Conservation (phyloP, 1,139 yeast species). For the Zhuliangozyma blackwelliae region DNA sequence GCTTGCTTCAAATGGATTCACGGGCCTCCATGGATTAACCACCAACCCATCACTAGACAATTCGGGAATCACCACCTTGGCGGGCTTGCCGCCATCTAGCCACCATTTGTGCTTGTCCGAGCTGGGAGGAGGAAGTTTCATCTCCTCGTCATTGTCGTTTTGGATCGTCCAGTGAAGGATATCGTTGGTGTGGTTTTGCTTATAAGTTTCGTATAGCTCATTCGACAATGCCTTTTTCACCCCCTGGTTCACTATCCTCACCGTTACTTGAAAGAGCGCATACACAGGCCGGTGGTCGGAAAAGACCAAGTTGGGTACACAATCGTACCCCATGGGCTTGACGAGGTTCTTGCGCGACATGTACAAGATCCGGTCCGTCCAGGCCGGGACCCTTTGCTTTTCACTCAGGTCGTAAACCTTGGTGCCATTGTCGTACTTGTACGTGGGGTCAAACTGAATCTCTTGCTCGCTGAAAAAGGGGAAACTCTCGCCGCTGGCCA, state of each 20-base stretch:
- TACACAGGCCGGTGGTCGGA: constrained; percentile 95
- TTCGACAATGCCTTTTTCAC: constrained; percentile 55
- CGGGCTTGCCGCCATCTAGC: constrained; percentile 74
- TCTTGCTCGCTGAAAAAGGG: constrained; percentile 71
- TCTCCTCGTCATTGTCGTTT: constrained; percentile 21
- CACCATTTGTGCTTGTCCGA: constrained; percentile 86
- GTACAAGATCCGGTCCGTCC: constrained; percentile 81
- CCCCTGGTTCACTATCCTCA: constrained; percentile 65
- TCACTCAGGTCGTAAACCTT: constrained; percentile 78
- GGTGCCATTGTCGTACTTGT: constrained; percentile 85
- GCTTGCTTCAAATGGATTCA: constrained; percentile 61
- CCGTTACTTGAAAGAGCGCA: constrained; percentile 66
- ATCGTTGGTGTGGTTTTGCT: constrained; percentile 40
- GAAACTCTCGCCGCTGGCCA: constrained; percentile 63
- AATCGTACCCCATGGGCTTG: constrained; percentile 61
- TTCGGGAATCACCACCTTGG: constrained; percentile 55
- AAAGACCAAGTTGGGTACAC: constrained; percentile 58
- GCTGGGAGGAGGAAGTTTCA: constrained; percentile 79
- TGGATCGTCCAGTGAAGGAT: constrained; percentile 9
- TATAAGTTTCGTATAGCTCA: constrained; percentile 57
- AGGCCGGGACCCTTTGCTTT: constrained; percentile 90
- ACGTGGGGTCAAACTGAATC: constrained; percentile 80
- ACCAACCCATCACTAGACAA: constrained; percentile 32
- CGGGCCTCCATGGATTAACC: constrained; percentile 63
- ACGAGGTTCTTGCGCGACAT: constrained; percentile 49